Percentiles rank a stretch among this genome's conserved stretches.
phyloP scores from a whole-genome alignment of 1,139 yeast species.

The Candida tetrigidarum region DNA sequence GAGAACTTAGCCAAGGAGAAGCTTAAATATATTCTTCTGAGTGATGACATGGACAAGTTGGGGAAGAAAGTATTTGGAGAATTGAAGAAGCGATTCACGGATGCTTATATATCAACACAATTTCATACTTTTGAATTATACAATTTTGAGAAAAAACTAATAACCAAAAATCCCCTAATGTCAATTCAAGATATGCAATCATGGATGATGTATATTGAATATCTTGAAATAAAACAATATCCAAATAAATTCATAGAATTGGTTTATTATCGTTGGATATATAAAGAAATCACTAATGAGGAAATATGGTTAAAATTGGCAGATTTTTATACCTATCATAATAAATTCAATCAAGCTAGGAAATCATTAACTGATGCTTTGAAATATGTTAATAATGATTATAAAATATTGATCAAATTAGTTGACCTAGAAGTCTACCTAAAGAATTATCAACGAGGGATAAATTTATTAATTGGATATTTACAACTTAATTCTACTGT shows the following conservation, averaged over 20 bases:
- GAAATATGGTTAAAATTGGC: slow-evolving; percentile 67
- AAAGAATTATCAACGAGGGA: slow-evolving; percentile 37
- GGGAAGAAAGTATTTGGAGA: slow-evolving; percentile 28
- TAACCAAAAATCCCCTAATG: slow-evolving; percentile 52
- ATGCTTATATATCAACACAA: slow-evolving; percentile 64
- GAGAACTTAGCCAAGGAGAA: slow-evolving; percentile 23
- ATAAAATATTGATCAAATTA: slow-evolving; percentile 36
- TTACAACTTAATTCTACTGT: slow-evolving; percentile 31
- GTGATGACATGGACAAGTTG: slow-evolving; percentile 21
- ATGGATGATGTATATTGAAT: slow-evolving; percentile 68
- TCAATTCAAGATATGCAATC: slow-evolving; percentile 51
- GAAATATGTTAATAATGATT: slow-evolving; percentile 25
- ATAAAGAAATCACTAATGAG: slow-evolving; percentile 55
- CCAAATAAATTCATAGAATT: slow-evolving; percentile 36
- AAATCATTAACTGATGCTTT: slow-evolving; percentile 40
- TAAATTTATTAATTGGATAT: slow-evolving; percentile 37
- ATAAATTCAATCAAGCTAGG: slow-evolving; percentile 37
- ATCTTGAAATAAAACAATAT: slow-evolving; percentile 45
- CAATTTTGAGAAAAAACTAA: slow-evolving; percentile 60
- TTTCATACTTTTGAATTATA: slow-evolving; percentile 63
- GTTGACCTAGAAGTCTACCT: slow-evolving; percentile 41
- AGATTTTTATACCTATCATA: slow-evolving; percentile 42
- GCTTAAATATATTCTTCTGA: slow-evolving; percentile 25
- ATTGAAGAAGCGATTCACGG: slow-evolving; percentile 50
- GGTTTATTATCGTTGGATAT: slow-evolving; percentile 61